Evolutionary conservation across 208 protist genomes (phyloP).

Genomic region (Acanthamoeba castellanii): DNA sequence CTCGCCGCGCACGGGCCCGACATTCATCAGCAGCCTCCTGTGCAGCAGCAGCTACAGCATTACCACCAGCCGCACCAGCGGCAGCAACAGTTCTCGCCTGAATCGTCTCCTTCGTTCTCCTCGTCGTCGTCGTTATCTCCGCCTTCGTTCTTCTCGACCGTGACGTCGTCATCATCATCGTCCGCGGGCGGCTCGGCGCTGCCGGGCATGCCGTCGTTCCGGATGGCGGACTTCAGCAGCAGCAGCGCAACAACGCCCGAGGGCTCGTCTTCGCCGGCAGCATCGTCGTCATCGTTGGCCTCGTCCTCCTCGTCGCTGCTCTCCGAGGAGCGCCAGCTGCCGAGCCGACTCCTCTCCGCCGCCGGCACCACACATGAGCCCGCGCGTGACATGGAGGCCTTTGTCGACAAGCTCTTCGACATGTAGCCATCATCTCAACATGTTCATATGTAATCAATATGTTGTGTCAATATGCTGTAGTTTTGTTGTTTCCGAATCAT

Average conservation of each 20-base stretch:
- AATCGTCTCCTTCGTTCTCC: background rate
- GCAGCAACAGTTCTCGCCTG: background rate
- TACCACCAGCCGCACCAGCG: background rate
- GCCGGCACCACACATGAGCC: background rate
- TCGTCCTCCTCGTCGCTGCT: background rate
- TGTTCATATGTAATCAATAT: no score
- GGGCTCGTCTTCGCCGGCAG: background rate
- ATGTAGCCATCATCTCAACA: background rate
- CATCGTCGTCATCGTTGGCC: background rate
- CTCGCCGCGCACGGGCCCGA: no score
- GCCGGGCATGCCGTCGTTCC: no score
- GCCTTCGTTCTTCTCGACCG: no score
- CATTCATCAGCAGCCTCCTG: no score
- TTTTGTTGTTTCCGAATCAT: background rate
- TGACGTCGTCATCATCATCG: no score
- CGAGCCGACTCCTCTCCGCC: background rate
- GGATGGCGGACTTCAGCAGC: background rate
- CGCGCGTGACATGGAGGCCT: background rate
- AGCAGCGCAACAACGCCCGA: background rate
- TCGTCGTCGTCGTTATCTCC: no score
- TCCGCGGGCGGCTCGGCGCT: no score
- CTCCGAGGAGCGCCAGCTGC: background rate
- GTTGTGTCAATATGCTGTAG: background rate
- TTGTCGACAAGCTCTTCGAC: conserved; percentile 14
- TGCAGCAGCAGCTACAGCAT: background rate